A percentile compares a stretch with the other conserved stretches of the same genome.
phyloP scores from a whole-genome alignment of 2,329 filamentous ascomycete genomes.

The Botrytis hyacinthi region DNA sequence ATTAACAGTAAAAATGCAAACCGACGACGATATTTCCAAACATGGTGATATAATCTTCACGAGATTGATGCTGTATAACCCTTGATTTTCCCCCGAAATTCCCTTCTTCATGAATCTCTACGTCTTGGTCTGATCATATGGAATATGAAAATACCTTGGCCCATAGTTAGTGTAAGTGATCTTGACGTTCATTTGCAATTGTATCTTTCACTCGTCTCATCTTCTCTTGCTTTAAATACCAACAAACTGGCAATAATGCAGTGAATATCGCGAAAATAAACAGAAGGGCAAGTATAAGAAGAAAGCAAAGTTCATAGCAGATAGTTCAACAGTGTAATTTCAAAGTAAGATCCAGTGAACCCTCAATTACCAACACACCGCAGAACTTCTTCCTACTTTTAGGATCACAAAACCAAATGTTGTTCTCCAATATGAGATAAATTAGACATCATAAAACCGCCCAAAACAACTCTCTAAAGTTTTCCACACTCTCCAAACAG shows the following conservation, averaged over 20 bases:
- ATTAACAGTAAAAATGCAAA: background rate
- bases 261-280: background rate
- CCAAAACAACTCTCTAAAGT: background rate
- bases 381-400: background rate
- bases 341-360: background rate
- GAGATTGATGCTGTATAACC: background rate
- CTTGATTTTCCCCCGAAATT: background rate
- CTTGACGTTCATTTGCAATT: background rate
- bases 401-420: background rate
- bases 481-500: background rate
- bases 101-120: background rate
- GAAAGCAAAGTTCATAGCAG: background rate
- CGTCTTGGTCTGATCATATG: background rate
- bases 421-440: no score
- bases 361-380: no score
- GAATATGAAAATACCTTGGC: background rate
- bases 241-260: background rate
- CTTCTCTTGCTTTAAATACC: background rate
- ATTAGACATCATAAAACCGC: background rate
- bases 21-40: background rate
- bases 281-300: background rate
- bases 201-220: background rate
- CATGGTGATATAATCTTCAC: background rate
- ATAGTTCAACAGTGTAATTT: background rate
- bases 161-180: rapidly evolving